phyloP scores from a whole-genome alignment of 352 stramenopile genomes.

The Saprolegnia parasitica region DNA sequence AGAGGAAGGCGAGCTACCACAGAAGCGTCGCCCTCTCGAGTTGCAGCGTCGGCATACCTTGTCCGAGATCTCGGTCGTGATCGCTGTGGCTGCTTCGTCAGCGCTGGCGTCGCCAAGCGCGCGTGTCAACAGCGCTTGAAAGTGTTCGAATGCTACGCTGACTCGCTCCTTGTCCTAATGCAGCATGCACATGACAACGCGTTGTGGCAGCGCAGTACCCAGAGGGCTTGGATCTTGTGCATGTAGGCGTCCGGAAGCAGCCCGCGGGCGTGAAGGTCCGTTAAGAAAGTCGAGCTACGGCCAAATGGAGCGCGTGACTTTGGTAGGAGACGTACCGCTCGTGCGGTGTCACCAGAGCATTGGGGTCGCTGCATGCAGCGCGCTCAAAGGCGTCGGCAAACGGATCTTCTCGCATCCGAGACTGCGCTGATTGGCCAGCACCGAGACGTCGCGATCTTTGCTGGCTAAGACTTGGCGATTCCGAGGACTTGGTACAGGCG shows the following conservation, averaged over 20 bases:
- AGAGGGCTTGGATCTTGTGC: conserved; percentile 9
- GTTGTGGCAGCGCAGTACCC: background rate
- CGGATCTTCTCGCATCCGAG: background rate
- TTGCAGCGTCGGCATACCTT: background rate
- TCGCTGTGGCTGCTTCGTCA: background rate
- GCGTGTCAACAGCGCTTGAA: background rate
- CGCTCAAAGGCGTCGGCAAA: background rate
- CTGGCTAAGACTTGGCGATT: too few species aligned
- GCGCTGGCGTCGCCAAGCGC: background rate
- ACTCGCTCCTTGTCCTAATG: conserved; percentile 5
- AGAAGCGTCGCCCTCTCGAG: background rate
- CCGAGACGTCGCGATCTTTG: background rate
- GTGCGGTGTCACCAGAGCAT: background rate
- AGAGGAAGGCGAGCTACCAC: background rate
- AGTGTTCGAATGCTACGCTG: background rate
- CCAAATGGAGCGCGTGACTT: background rate
- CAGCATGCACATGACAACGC: background rate
- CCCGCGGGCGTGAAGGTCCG: background rate
- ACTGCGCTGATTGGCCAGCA: background rate
- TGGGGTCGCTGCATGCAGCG: background rate
- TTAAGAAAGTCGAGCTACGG: background rate
- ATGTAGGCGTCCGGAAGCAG: background rate
- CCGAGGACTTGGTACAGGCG: too few species aligned
- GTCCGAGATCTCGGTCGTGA: background rate
- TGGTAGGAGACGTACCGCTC: background rate